Evolutionary conservation across 116 monocot species (phyloP).

Genomic region (Cymodocea nodosa): DNA sequence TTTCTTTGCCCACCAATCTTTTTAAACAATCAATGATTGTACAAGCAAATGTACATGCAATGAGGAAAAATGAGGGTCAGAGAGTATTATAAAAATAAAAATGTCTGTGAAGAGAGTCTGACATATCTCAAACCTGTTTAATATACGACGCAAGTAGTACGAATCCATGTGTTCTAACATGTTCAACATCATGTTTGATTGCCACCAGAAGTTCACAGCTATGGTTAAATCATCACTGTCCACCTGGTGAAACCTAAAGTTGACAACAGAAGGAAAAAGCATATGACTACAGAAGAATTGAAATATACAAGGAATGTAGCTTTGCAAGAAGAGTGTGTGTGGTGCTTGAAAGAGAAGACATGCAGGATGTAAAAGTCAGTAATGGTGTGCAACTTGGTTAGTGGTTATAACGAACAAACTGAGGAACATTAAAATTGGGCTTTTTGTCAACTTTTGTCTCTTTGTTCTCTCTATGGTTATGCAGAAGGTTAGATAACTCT

Average conservation of each 20-base stretch:
- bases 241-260: constrained; percentile 90
- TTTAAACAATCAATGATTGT: constrained; percentile 15
- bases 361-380: no score
- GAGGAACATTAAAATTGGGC: no score
- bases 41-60: constrained; percentile 7
- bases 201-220: constrained; percentile 97
- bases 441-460: no score
- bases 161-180: constrained; percentile 96
- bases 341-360: no score
- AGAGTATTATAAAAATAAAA: not conserved
- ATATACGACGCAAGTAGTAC: constrained; percentile 71
- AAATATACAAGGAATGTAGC: no score
- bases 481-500: no score
- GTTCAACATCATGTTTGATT: constrained; percentile 55
- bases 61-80: constrained; percentile 17
- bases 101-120: not conserved
- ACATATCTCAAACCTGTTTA: constrained; percentile 52
- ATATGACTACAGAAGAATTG: no score
- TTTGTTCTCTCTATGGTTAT: no score
- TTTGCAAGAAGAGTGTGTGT: no score
- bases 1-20: constrained; percentile 85
- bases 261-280: not conserved
- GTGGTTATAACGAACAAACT: no score
- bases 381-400: no score
- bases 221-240: constrained; percentile 89